phyloP scores from a whole-genome alignment of 176 grass and related monocot species.

The Musa troglodytarum region DNA sequence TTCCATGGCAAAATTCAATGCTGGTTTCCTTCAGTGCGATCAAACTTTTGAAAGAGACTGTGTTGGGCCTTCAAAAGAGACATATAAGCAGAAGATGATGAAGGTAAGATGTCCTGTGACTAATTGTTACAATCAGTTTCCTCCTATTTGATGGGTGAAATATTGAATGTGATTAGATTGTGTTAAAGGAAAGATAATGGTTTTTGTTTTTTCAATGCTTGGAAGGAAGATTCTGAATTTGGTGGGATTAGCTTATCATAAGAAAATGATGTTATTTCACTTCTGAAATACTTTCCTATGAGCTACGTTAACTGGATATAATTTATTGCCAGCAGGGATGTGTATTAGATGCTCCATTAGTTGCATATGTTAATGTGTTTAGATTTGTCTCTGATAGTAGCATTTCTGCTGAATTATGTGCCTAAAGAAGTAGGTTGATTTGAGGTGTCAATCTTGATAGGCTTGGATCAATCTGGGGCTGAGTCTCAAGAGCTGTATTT shows the following conservation, averaged over 20 bases:
- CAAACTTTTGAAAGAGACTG: constrained; percentile 61
- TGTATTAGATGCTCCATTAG: no score
- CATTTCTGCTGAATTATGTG: no score
- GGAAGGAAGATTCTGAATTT: no score
- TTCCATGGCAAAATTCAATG: constrained; percentile 94
- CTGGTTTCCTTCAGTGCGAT: constrained; percentile 72
- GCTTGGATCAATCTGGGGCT: no score
- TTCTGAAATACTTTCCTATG: not conserved
- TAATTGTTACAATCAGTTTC: not conserved
- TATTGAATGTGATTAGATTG: not conserved
- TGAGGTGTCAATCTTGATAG: no score
- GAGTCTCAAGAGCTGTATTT: no score
- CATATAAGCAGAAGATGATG: constrained; percentile 44
- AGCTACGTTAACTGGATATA: no score
- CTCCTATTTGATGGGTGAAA: not conserved
- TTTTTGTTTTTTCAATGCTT: not conserved
- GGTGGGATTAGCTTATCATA: no score
- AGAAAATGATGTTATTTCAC: not conserved
- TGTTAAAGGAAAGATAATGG: not conserved
- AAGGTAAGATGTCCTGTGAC: constrained; percentile 42
- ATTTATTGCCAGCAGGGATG: no score
- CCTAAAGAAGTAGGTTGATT: no score
- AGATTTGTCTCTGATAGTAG: no score
- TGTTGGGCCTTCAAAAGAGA: constrained; percentile 67
- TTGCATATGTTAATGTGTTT: no score